Conservation (phyloP, 345 rosid species). For the Laguncularia racemosa region DNA sequence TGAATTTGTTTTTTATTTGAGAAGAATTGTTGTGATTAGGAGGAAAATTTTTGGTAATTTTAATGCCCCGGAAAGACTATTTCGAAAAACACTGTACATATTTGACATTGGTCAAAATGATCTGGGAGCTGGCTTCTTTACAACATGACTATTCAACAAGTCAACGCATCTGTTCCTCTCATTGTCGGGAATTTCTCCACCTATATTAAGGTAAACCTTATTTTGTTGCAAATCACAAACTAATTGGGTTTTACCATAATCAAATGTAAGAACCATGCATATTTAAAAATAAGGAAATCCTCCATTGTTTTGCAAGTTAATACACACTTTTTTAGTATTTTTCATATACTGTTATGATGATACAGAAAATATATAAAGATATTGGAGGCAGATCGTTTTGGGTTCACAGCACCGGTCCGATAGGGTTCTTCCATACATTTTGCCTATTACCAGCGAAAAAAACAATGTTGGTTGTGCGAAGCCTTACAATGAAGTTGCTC, state of each 20-base stretch:
- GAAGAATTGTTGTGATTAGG: not conserved
- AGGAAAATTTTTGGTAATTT: conserved; percentile 2
- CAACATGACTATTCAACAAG: conserved; percentile 1
- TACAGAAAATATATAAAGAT: conserved; percentile 26
- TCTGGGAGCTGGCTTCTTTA: conserved; percentile 15
- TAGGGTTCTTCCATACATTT: conserved; percentile 43
- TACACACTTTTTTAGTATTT: too few species aligned
- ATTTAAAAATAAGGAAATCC: too few species aligned
- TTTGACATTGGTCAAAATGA: conserved; percentile 3
- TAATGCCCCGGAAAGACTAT: conserved; percentile 35
- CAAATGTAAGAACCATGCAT: too few species aligned
- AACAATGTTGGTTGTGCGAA: conserved; percentile 42
- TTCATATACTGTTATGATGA: conserved; percentile 1
- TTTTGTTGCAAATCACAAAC: not conserved
- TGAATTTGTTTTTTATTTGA: too few species aligned
- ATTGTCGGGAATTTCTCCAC: conserved; percentile 26
- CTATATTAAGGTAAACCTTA: conserved; percentile 26
- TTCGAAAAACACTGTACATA: conserved; percentile 15
- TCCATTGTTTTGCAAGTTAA: too few species aligned
- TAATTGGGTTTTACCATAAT: not conserved
- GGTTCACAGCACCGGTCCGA: conserved; percentile 78
- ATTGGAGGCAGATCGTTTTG: conserved; percentile 50
- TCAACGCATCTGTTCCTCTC: conserved; percentile 25
- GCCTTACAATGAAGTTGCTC: conserved; percentile 45
- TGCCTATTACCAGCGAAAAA: conserved; percentile 22